Percentiles rank a stretch among this genome's conserved stretches.
Conservation (phyloP, 768 basidiomycete species). For the Russula compacta region DNA sequence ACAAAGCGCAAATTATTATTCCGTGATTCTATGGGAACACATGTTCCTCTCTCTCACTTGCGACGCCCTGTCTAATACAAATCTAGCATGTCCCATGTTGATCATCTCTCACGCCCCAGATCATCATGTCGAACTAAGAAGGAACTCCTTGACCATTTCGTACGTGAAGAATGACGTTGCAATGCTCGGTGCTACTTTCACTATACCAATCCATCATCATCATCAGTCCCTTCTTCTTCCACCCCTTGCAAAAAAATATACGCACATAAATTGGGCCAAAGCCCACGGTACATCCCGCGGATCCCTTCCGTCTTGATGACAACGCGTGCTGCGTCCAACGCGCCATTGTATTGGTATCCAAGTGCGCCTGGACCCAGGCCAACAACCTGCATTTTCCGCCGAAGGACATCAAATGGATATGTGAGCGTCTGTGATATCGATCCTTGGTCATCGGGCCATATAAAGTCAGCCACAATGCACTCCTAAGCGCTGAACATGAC, state of each 20-base stretch:
- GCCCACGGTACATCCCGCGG: slow-evolving; percentile 68
- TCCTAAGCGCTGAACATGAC: neutral
- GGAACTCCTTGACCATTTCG: slow-evolving; percentile 51
- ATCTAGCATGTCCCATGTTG: slow-evolving; percentile 8
- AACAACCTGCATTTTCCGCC: slow-evolving; percentile 92
- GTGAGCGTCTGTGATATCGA: slow-evolving; percentile 90
- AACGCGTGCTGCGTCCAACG: slow-evolving; percentile 62
- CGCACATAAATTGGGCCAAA: slow-evolving; percentile 86
- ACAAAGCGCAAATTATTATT: neutral
- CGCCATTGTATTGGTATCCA: slow-evolving; percentile 67
- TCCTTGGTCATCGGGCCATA: slow-evolving; percentile 33
- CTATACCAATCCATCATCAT: slow-evolving; percentile 35
- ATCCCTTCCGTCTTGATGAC: slow-evolving; percentile 71
- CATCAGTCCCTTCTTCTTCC: neutral
- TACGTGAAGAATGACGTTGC: slow-evolving; percentile 82
- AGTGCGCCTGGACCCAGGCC: slow-evolving; percentile 53
- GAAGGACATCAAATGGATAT: slow-evolving; percentile 90
- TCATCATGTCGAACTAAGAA: slow-evolving; percentile 29
- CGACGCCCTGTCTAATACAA: slow-evolving; percentile 9
- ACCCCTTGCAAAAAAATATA: slow-evolving; percentile 9
- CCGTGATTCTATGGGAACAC: neutral
- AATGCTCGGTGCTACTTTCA: slow-evolving; percentile 87
- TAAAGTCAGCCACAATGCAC: slow-evolving; percentile 4
- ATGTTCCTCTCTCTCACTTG: neutral
- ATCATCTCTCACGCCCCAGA: slow-evolving; percentile 8